Evolutionary conservation across 305 asterid species (phyloP).

Genomic region (Plantago lanceolata): DNA sequence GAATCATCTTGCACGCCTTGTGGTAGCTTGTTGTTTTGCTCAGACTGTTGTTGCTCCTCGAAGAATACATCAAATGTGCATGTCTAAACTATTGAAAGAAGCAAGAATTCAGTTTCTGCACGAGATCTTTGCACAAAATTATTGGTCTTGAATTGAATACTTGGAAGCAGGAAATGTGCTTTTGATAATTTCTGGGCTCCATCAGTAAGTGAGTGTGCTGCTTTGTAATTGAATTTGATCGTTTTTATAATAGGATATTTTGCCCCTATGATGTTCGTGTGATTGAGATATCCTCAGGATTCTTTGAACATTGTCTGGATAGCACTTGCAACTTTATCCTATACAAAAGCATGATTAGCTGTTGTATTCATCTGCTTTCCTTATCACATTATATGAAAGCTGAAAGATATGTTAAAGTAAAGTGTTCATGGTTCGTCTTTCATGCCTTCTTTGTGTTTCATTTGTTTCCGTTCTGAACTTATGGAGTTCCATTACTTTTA

Average conservation of each 20-base stretch:
- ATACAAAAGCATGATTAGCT: not conserved
- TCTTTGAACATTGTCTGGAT: constrained; percentile 11
- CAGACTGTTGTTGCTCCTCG: not conserved
- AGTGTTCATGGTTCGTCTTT: not conserved
- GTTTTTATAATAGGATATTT: constrained; percentile 24
- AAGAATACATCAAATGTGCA: not conserved
- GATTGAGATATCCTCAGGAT: constrained; percentile 25
- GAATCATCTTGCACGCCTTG: not conserved
- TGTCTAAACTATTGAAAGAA: constrained; percentile 15
- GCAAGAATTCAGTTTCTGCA: constrained; percentile 5
- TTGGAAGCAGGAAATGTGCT: not conserved
- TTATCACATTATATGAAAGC: not conserved
- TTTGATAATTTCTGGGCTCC: constrained; percentile 7
- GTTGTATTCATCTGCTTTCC: constrained; percentile 10
- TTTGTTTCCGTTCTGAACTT: not conserved
- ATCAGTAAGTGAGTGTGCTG: constrained; percentile 8
- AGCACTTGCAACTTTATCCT: constrained; percentile 2
- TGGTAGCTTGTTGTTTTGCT: not conserved
- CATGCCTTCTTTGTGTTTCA: not conserved
- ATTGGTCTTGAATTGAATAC: constrained; percentile 5
- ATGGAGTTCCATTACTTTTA: not conserved
- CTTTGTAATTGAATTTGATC: constrained; percentile 20
- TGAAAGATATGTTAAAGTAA: not conserved
- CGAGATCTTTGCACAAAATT: not conserved
- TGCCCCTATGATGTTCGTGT: constrained; percentile 11